Evolutionary conservation across 2,329 filamentous ascomycete genomes (phyloP), one percentile per base, ranked within the genome.

Genomic region (Diaporthe caulivora): DNA sequence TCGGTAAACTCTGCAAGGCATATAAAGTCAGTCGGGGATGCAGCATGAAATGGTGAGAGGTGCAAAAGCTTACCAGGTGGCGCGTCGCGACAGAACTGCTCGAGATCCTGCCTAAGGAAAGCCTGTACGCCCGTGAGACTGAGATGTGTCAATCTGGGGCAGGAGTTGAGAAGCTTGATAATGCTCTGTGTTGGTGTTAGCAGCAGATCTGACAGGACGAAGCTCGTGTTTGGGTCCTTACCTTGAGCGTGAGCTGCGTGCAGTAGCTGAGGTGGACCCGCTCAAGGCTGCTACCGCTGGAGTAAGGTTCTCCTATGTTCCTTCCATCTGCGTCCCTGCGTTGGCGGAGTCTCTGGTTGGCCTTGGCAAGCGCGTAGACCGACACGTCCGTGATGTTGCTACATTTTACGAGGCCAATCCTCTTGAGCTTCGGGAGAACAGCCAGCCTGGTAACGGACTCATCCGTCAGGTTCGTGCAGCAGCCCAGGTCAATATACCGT

Each of bases 191-290:
- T 37, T 76, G 86, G 79, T 86, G 72, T 78, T 74, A 77, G 77
- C 53, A 37, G 31, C 7, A 18, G 37, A 68, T 29, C 8, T 42
- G 21, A 2, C 42, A 40, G n/a, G 9, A n/a, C 29, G 13, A 6
- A 49, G 34, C n/a, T 31, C 31, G 7, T 10, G 37, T 18, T 17
- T 24, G 10, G 18, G 9, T 71, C 85, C 91, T 83, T 88, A 97
- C 95, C 82, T 91, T 89, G 67, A 98, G 87, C 1, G 93, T 97
- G 69, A 99, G 84, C 76, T 94, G 93, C 53, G 94, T 91, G 83
- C 97, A 99, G 81, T 99, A 98, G 82, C 95, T 98, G 51, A 99
- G 88, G 86, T 99, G 97, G 13, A 99, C 97, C 77, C 97, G 90
- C 85, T 99, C 97, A 34, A 99, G 86, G 79, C 93, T 95, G 73